Evolutionary conservation across 2,329 filamentous ascomycete species (phyloP).

Genomic region (Fusarium caatingaense): DNA sequence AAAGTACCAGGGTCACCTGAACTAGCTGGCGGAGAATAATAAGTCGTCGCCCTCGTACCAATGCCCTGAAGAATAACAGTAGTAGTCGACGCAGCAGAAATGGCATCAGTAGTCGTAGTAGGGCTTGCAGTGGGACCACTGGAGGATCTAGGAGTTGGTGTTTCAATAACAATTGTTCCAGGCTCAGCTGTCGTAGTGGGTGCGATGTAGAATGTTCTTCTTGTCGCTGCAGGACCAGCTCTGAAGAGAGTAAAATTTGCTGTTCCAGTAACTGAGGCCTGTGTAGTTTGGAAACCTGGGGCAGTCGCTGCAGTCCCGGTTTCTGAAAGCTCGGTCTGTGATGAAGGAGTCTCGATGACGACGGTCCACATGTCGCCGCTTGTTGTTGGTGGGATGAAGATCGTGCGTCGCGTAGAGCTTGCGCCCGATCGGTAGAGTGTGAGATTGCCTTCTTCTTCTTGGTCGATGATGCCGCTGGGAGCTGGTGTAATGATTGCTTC

Average conservation of each 20-base stretch:
- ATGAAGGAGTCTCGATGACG: slow-evolving; percentile 10
- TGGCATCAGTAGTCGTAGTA: neutral
- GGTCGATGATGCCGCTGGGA: neutral
- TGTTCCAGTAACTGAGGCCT: neutral
- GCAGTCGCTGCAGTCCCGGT: neutral
- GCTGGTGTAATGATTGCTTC: neutral
- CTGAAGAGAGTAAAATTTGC: slow-evolving; percentile 16
- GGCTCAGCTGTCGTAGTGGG: neutral
- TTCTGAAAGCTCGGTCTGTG: neutral
- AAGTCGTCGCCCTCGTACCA: neutral
- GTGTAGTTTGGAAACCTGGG: slow-evolving; percentile 9
- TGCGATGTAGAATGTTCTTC: neutral
- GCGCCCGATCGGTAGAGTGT: slow-evolving; percentile 14
- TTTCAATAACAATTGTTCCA: slow-evolving; percentile 24
- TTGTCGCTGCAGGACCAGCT: neutral
- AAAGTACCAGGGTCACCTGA: slow-evolving; percentile 1
- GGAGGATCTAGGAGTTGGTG: neutral
- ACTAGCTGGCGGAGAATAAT: neutral
- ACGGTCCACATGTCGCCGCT: slow-evolving; percentile 8
- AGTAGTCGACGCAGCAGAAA: neutral
- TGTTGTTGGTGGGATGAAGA: slow-evolving; percentile 13
- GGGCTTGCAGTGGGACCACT: neutral
- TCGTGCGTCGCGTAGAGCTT: neutral
- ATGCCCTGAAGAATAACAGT: slow-evolving; percentile 2
- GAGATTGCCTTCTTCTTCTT: neutral